Percentiles rank a stretch among this genome's conserved stretches.
Evolutionary conservation across 441 rosid genomes (phyloP).

Genomic region (Aquilaria agallochum): DNA sequence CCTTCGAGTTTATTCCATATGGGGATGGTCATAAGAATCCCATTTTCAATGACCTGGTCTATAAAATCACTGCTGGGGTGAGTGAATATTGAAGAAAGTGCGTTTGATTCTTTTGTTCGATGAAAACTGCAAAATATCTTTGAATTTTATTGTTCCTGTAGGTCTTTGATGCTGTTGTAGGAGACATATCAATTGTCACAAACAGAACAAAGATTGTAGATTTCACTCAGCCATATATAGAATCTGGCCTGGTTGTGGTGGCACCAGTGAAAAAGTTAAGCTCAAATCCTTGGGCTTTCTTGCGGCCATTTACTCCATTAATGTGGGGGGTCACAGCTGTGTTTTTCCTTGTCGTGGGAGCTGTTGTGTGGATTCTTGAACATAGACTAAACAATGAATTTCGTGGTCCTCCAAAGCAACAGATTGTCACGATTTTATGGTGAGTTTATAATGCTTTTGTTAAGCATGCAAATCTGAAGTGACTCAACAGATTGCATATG

Average conservation of each 20-base stretch:
- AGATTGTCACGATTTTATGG: constrained; percentile 78
- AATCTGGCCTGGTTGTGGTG: constrained; percentile 94
- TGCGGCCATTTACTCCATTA: constrained; percentile 67
- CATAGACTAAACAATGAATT: constrained; percentile 88
- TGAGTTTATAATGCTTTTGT: constrained; percentile 27
- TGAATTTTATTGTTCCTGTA: constrained; percentile 23
- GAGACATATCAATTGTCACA: constrained; percentile 79
- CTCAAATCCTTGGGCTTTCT: constrained; percentile 72
- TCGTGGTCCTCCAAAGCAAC: constrained; percentile 83
- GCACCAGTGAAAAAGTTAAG: constrained; percentile 65
- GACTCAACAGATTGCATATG: too few relatives aligned
- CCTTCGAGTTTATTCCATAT: constrained; percentile 59
- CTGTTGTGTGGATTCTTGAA: constrained; percentile 91
- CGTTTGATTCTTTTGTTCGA: too few relatives aligned
- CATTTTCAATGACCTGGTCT: constrained; percentile 51
- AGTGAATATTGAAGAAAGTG: constrained; percentile 27
- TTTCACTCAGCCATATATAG: constrained; percentile 90
- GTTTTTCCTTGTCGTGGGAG: constrained; percentile 76
- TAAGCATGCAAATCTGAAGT: too few relatives aligned
- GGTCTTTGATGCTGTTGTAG: constrained; percentile 85
- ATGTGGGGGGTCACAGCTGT: constrained; percentile 82
- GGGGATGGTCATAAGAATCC: constrained; percentile 84
- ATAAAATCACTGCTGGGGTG: constrained; percentile 53
- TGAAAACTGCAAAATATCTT: neutral
- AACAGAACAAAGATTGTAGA: constrained; percentile 73